Percentiles rank a stretch among this genome's conserved stretches.
phyloP scores from a whole-genome alignment of 78 protist species.

The Dictyostelium firmibasis region DNA sequence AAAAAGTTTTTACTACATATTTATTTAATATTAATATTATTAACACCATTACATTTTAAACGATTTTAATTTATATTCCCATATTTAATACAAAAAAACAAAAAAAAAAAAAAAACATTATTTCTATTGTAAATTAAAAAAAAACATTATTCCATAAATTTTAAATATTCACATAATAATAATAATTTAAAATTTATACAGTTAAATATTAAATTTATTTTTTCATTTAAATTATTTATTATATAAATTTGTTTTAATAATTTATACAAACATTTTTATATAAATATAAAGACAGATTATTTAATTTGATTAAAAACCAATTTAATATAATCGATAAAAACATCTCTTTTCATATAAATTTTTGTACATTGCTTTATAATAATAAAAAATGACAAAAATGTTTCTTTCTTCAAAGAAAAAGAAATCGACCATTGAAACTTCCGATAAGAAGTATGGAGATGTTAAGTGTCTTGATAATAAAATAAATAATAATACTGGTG shows the following conservation, averaged over 20 bases:
- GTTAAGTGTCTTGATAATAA: slow-evolving; percentile 1
- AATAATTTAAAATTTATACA: neutral
- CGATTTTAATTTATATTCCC: too few relatives aligned
- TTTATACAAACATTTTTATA: neutral
- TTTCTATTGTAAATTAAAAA: too few relatives aligned
- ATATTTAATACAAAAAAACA: too few relatives aligned
- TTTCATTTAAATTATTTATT: neutral
- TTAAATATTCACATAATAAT: too few relatives aligned
- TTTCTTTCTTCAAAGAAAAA: slow-evolving; percentile 9
- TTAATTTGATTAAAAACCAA: neutral
- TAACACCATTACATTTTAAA: neutral
- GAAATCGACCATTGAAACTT: neutral
- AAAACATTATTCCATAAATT: too few relatives aligned
- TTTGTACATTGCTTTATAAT: neutral
- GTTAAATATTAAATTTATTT: neutral
- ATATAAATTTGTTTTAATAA: neutral
- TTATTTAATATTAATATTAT: too few relatives aligned
- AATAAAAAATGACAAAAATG: neutral
- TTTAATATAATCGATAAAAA: neutral
- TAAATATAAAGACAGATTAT: neutral
- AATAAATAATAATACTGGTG: neutral
- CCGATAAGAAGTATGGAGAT: slow-evolving; percentile 9
- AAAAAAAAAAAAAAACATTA: too few relatives aligned
- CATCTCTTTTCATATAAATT: neutral
- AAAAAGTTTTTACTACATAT: too few relatives aligned